Conservation (phyloP, 2,329 filamentous ascomycete species). For the Fusarium ramigenum region DNA sequence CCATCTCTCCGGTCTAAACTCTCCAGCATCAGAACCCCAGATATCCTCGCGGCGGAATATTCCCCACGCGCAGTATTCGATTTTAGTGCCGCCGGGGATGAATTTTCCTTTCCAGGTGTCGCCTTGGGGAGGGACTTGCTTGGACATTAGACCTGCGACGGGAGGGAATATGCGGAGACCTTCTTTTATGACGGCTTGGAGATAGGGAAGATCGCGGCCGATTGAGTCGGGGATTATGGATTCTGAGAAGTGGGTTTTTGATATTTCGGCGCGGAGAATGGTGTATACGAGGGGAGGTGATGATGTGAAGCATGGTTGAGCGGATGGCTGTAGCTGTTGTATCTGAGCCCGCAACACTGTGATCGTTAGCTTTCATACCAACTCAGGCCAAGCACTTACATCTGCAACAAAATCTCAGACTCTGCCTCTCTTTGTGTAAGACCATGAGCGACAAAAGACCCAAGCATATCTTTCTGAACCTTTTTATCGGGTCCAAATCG, state of each 20-base stretch:
- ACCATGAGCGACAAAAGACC: constrained; percentile 44
- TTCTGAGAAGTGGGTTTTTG: constrained; percentile 18
- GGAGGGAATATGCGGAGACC: constrained; percentile 52
- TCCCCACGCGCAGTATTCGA: constrained; percentile 49
- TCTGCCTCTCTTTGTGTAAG: constrained; percentile 41
- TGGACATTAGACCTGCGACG: constrained; percentile 50
- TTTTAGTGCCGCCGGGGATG: constrained; percentile 47
- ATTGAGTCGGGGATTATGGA: constrained; percentile 46
- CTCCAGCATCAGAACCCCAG: constrained; percentile 48
- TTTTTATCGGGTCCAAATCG: constrained; percentile 42
- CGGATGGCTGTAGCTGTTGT: constrained; percentile 66
- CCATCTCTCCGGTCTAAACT: constrained; percentile 51
- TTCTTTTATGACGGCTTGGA: constrained; percentile 62
- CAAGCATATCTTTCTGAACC: constrained; percentile 45
- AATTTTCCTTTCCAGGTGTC: constrained; percentile 46
- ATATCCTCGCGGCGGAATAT: constrained; percentile 47
- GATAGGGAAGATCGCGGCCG: constrained; percentile 52
- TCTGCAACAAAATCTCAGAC: constrained; percentile 42
- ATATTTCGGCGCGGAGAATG: constrained; percentile 52
- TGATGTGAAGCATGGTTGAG: constrained; percentile 61
- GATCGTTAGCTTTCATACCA: fast-evolving
- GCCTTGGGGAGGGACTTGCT: constrained; percentile 45
- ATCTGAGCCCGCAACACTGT: constrained; percentile 64
- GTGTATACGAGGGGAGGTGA: constrained; percentile 57
- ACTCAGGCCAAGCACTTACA: not conserved